Base-by-base conservation (phyloP, 257 asterid species). In the Jasminum sambac region DNA sequence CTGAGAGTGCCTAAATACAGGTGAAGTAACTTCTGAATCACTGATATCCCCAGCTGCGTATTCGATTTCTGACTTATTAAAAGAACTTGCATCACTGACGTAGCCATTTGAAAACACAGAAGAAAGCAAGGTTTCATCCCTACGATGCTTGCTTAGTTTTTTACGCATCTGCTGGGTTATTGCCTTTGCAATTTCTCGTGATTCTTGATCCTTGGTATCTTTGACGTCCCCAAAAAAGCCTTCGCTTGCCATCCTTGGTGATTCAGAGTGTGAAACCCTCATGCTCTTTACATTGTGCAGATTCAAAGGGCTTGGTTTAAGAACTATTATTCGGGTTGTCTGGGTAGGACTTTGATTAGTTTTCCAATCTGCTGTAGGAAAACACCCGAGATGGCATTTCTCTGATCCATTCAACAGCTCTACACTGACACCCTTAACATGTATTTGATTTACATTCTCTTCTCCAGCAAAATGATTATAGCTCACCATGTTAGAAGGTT, bases 301-400 rank as follows among this genome's bases (percentile, higher is more conserved):
- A 71, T 78, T 95, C 38, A 84, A 85, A 55, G 82, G 80, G 84
- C 89, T 87, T 62, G 99, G 97, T 73, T 95, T 95, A 66, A 95
- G 87, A 73, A 95, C 97, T 38, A 95, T 98, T 74, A 95, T 95
- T 64, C 97, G 90, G 13, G 96, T 92, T 37, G 96, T 89, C 77
- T 87, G 97, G 64, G 87, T 57, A 50, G 84, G 72, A 81, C 46
- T 74, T 64, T 83, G 89, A 76, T 79, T 85, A 71, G 68, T 68
- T 55, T 79, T 84, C 89, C 89, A 78, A 73, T 77, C 80, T 66
- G 69, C 84, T 19, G 86, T 77, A 78, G 92, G 77, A 41, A 86
- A 76, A 74, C 50, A 73, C 68, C 67, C 82, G 44, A 65, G 64
- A 65, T 78, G 79, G 72, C 39, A 67, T 67, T 77, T 87, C 67